These are phyloP conservation scores for Talaromyces sp. DNA, from an alignment of 2,329 filamentous ascomycete species.

Conservation along the genomic window DNA sequence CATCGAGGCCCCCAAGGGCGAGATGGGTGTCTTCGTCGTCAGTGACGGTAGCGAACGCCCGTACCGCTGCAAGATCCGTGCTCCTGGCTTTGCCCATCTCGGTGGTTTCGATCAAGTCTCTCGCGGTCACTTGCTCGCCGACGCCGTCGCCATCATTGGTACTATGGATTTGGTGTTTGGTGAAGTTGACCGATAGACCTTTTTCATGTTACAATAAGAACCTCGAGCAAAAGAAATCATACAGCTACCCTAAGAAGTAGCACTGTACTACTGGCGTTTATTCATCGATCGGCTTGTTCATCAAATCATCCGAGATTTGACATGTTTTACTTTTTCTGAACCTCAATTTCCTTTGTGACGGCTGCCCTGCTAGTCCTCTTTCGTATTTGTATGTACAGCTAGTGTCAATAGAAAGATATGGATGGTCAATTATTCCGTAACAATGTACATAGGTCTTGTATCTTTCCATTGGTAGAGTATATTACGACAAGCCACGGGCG, in stretches of 20 bases:
- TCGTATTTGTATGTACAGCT: slow-evolving; percentile 19
- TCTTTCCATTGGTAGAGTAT: not conserved
- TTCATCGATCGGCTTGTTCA: slow-evolving; percentile 22
- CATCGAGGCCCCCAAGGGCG: slow-evolving; percentile 99
- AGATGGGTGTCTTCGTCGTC: slow-evolving; percentile 97
- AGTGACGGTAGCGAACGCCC: slow-evolving; percentile 94
- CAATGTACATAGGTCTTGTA: not conserved
- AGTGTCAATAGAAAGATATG: slow-evolving; percentile 18
- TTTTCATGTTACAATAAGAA: slow-evolving; percentile 15
- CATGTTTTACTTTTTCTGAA: slow-evolving; percentile 21
- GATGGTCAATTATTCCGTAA: not conserved
- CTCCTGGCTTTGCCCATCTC: slow-evolving; percentile 93
- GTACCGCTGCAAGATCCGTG: slow-evolving; percentile 95
- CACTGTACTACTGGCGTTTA: slow-evolving; percentile 36
- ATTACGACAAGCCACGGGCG: not conserved
- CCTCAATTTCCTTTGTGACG: slow-evolving; percentile 20
- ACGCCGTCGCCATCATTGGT: slow-evolving; percentile 90
- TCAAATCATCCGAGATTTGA: slow-evolving; percentile 26
- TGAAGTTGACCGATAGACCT: slow-evolving; percentile 54
- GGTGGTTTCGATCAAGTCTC: slow-evolving; percentile 90
- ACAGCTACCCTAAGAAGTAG: slow-evolving; percentile 9
- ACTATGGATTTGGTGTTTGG: slow-evolving; percentile 89
- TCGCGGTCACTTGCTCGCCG: slow-evolving; percentile 88
- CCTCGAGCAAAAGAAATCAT: slow-evolving; percentile 6
- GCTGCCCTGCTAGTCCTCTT: slow-evolving; percentile 18